Evolutionary conservation across 2,329 filamentous ascomycete genomes (phyloP).

Genomic region (Aspergillus sclerotialis): DNA sequence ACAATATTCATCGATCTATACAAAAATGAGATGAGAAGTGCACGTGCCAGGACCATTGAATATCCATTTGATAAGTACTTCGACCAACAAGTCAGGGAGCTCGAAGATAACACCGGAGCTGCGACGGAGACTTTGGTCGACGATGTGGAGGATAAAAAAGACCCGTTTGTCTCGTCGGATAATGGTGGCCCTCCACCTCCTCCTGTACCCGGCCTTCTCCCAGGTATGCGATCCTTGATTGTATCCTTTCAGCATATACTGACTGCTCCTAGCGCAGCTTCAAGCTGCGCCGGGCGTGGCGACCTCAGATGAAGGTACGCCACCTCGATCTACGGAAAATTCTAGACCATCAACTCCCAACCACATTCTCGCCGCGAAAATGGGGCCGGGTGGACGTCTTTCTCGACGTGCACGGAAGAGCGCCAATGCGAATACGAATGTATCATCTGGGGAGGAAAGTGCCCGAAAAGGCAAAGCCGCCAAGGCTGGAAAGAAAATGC

Average conservation of each 20-base stretch:
- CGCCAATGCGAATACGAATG: slow-evolving; percentile 40
- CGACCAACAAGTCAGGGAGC: slow-evolving; percentile 79
- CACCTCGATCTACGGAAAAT: slow-evolving; percentile 62
- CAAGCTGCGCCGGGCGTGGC: slow-evolving; percentile 35
- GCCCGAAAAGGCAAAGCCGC: slow-evolving; percentile 52
- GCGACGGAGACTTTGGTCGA: slow-evolving; percentile 40
- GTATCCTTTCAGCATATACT: slow-evolving; percentile 9
- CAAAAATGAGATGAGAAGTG: slow-evolving; percentile 74
- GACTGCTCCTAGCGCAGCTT: slow-evolving; percentile 33
- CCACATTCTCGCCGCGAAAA: slow-evolving; percentile 66
- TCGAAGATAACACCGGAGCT: slow-evolving; percentile 42
- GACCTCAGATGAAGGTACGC: slow-evolving; percentile 61
- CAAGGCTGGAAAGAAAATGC: slow-evolving; percentile 67
- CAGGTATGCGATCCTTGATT: slow-evolving; percentile 25
- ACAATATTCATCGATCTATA: slow-evolving; percentile 89
- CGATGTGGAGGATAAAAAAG: slow-evolving; percentile 40
- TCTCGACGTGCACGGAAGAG: slow-evolving; percentile 75
- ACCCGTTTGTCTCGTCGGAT: slow-evolving; percentile 41
- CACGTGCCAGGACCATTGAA: slow-evolving; percentile 69
- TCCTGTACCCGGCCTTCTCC: slow-evolving; percentile 45
- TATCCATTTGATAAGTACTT: slow-evolving; percentile 92
- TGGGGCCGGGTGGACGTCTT: slow-evolving; percentile 66
- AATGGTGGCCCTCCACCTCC: slow-evolving; percentile 46
- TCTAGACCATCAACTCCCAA: slow-evolving; percentile 75
- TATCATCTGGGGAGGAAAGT: slow-evolving; percentile 77